Base-by-base conservation (phyloP, 2,329 filamentous ascomycete genomes). In the Cordyceps pruinosa region DNA sequence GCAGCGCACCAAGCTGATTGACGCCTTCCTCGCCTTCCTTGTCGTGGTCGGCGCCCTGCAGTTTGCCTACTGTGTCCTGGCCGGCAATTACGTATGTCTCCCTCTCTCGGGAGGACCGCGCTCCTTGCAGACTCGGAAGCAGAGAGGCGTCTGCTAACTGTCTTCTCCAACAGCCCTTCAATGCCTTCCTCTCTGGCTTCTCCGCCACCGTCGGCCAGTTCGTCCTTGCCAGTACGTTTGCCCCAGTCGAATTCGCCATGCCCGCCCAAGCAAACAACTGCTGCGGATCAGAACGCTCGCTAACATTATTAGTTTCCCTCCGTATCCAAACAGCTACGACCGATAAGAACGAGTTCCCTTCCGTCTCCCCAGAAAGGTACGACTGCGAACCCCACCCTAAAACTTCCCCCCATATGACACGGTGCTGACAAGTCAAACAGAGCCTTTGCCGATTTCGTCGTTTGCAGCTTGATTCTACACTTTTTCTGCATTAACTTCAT, bases 401-500 rank as follows among this genome's bases (percentile, higher is more conserved):
- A 6, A 12, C 5, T 15, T 15, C 5, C 19, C 4, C 12, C n/a
- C 23, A 28, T 15, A 9, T 17, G 23, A 34, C 12, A 10, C 6
- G 39, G 34, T 44, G 30, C 50, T 56, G 32, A 28, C 8, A 1
- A 17, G 25, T 56, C 57, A 64, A n/a, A 23, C 17, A 95, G 91
- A 72, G 93, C 94, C 39, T 99, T 99, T 73, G 92, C 94, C 69
- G 94, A 99, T 76, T 99, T 88, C 70, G 81, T 99, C 60, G 90
- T 97, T 66, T 94, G 93, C 71, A 97, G 92, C 73, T 73, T 99
- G 72, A 90, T 97, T 70, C 77, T 97, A 72, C 94, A 99, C 78
- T 96, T 97, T 77, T 99, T 99, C 81, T 97, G 92, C 75, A 86
- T 97, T 72, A 99, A 99, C 82, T 99, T 99, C 74, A 97, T 99